Evolutionary conservation across 116 monocot species (phyloP).

Genomic region (Iris pallida): DNA sequence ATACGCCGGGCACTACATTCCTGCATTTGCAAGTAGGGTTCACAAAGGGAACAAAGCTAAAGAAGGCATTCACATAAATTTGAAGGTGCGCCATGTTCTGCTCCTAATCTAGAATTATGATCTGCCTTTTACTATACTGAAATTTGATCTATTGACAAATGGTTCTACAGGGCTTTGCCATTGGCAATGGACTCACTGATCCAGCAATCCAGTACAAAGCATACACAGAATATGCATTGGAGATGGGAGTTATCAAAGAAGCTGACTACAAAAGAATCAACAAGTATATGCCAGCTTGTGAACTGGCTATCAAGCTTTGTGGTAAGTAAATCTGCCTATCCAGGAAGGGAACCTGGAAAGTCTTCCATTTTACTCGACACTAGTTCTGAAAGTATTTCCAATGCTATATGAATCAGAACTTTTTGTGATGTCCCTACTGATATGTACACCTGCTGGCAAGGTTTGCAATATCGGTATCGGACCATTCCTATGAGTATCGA

Average conservation of each 20-base stretch:
- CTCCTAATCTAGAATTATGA: not conserved
- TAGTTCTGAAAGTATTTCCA: not conserved
- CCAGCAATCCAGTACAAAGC: conserved; percentile 86
- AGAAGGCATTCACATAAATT: conserved; percentile 65
- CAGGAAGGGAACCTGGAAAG: not conserved
- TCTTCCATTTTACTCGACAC: not conserved
- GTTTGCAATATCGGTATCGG: no score
- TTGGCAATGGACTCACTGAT: conserved; percentile 85
- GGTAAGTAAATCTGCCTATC: conserved; percentile 26
- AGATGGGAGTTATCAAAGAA: conserved; percentile 52
- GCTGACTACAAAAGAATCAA: conserved; percentile 64
- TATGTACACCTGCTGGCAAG: no score
- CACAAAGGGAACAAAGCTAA: conserved; percentile 71
- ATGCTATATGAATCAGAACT: not conserved
- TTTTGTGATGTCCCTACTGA: not conserved
- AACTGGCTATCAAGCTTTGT: conserved; percentile 60
- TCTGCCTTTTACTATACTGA: not conserved
- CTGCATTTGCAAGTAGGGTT: conserved; percentile 68
- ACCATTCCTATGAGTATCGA: no score
- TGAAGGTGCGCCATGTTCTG: conserved; percentile 33
- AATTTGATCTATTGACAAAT: not conserved
- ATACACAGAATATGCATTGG: conserved; percentile 73
- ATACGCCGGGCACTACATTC: conserved; percentile 84
- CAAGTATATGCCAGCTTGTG: conserved; percentile 42
- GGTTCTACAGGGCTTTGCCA: conserved; percentile 66